Base-by-base conservation (phyloP, 768 basidiomycete species). In the Sistotremastrum niveocremeum region DNA sequence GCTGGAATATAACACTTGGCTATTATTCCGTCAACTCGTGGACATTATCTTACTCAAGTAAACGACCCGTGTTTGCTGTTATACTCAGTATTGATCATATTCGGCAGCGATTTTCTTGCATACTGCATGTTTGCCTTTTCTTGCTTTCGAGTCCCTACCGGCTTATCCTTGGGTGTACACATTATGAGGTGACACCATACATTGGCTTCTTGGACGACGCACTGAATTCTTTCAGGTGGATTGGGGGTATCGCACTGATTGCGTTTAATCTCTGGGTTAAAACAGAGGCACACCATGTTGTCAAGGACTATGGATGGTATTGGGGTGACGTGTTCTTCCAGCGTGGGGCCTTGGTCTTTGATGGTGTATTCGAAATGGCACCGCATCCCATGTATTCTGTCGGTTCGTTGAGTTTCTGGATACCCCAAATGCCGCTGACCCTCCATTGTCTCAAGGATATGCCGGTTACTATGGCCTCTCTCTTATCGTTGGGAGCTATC, bases 221-320 rank as follows among this genome's bases (percentile, higher is more conserved):
- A 51, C 46, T 36, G 51, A 55, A 47, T 34, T 39, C 37, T 41
- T 47, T 2, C 47, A 88, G 88, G 53, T 99, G 94, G 94, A 63
- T 84, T 39, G 82, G 83, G 20, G 95, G 95, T 4, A 60, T 86
- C 49, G 72, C 76, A 1, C 67, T 99, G 29, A 90, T 98, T 58
- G 74, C 73, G 20, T 98, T 98, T 72, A 98, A 99, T 61, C 72
- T 98, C 34, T 98, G 93, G 91, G 90, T 99, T 51, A 99, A 99
- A 60, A 86, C 84, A 2, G 94, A 98, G 58, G 95, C 95, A 1
- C 95, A 99, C 60, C 76, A 89, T 45, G 89, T 98, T 42, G 91
- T 98, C 50, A 98, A 95, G 56, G 94, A 97, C 57, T 97, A 94
- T 53, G 93, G 91, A 10, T 97, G 90, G 91, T 97, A 91, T 61